Evolutionary conservation across 1,284 basidiomycete genomes (phyloP), one percentile per base, ranked within the genome.

Genomic region (Austroboletus novae-zelandiae): DNA sequence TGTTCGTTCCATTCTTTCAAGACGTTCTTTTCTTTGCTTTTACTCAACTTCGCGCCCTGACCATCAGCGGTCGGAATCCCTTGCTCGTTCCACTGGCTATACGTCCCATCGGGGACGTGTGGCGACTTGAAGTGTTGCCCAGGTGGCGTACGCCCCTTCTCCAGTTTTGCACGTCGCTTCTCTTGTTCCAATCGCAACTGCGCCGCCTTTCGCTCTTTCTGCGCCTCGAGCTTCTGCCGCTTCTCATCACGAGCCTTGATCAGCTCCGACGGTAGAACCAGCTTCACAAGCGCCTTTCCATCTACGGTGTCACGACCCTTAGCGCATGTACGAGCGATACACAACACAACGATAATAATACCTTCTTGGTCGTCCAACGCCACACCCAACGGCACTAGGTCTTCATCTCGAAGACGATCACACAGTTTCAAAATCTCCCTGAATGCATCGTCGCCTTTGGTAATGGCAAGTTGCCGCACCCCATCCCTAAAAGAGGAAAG

Each of bases 311-410:
- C 23, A 30, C 39, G 36, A n/a, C 9, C 36, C 39, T 40, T 40
- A 18, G 39, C 23, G 6, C 13, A 18, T n/a, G 29, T 17, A 31
- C 7, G 20, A 17, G 15, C 13, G 25, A 29, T 51, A 47, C 48
- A 45, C 55, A 47, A 11, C 31, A 18, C 1, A 44, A 4, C 37
- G 6, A 17, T 3, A 39, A 37, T 14, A 47, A 60, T 59, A 85
- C 94, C 93, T 74, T 94, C 93, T 74, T 94, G 92, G 71, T 99
- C 97, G 65, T 99, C 97, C 39, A 99, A 76, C 10, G 94, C 94
- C 6, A 99, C 91, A 14, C 97, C 97, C 47, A 99, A 77, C 23
- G 94, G 89, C 41, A 96, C 87, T 36, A 98, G 76, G 64, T 98
- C 95, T 36, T 81, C 75, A 68, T 99, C 97, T 25, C 97, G 83